Conservation (phyloP, 1,284 basidiomycete species). For the Inonotus hispidus region DNA sequence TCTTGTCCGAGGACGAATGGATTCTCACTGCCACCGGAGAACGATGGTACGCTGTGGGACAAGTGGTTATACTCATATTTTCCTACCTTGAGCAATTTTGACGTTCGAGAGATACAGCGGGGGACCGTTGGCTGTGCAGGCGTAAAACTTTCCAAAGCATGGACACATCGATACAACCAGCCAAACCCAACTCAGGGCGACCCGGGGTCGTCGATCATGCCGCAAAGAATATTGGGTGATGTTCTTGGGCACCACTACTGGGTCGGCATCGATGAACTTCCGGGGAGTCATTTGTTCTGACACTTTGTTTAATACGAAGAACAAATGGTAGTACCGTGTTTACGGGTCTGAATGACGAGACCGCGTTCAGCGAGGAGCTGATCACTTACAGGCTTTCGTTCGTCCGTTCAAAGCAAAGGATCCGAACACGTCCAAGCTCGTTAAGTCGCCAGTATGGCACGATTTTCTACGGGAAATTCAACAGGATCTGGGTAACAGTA, state of each 20-base stretch:
- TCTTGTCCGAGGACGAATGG: slow-evolving; percentile 35
- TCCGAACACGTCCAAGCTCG: slow-evolving; percentile 47
- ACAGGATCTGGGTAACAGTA: slow-evolving; percentile 30
- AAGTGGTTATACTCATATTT: slow-evolving; percentile 20
- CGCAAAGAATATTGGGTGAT: slow-evolving; percentile 62
- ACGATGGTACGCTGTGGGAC: slow-evolving; percentile 44
- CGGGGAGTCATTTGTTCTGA: not conserved
- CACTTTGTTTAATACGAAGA: slow-evolving; percentile 26
- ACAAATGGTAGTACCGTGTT: slow-evolving; percentile 43
- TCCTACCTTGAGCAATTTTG: not conserved
- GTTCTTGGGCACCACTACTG: slow-evolving; percentile 54
- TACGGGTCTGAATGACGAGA: slow-evolving; percentile 36
- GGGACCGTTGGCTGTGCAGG: slow-evolving; percentile 41
- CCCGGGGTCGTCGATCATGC: slow-evolving; percentile 38
- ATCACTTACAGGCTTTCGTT: slow-evolving; percentile 61
- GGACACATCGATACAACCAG: slow-evolving; percentile 55
- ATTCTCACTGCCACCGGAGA: slow-evolving; percentile 45
- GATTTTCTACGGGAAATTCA: slow-evolving; percentile 29
- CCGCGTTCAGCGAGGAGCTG: slow-evolving; percentile 46
- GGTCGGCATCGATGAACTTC: slow-evolving; percentile 31
- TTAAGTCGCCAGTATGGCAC: slow-evolving; percentile 34
- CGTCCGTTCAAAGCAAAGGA: slow-evolving; percentile 44
- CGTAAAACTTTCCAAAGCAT: slow-evolving; percentile 33
- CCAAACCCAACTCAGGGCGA: slow-evolving; percentile 37
- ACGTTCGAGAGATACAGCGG: slow-evolving; percentile 29